phyloP scores from a whole-genome alignment of 495 filamentous ascomycete species.

The Cercophora samala region DNA sequence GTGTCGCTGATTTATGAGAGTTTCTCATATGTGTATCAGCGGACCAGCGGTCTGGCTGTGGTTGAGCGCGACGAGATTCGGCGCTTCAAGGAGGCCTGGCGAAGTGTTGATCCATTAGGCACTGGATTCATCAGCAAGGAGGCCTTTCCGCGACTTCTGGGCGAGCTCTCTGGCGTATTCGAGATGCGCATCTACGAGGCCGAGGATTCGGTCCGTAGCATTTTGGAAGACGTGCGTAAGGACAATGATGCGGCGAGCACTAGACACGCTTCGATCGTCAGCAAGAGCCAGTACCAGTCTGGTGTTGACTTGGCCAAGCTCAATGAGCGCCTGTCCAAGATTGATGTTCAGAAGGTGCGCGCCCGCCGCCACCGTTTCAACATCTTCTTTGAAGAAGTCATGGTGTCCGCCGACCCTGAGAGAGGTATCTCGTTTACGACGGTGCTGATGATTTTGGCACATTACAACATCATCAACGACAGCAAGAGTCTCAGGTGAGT shows the following conservation, averaged over 20 bases:
- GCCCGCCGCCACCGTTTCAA: conserved; percentile 75
- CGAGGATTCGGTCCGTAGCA: conserved; percentile 76
- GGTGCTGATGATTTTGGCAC: conserved; percentile 94
- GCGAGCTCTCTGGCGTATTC: conserved; percentile 90
- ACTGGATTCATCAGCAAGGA: conserved; percentile 91
- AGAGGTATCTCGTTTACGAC: conserved; percentile 88
- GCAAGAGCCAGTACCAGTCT: conserved; percentile 43
- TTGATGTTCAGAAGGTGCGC: conserved; percentile 72
- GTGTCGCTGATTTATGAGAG: conserved; percentile 99
- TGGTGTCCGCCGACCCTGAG: conserved; percentile 85
- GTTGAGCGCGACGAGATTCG: conserved; percentile 90
- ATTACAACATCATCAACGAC: conserved; percentile 98
- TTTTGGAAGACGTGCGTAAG: conserved; percentile 75
- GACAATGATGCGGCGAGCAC: conserved; percentile 47
- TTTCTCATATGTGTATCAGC: conserved; percentile 98
- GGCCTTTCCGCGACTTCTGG: conserved; percentile 81
- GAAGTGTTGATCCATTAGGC: conserved; percentile 85
- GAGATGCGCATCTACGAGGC: conserved; percentile 96
- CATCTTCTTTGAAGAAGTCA: conserved; percentile 90
- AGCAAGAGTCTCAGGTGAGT: conserved; percentile 82
- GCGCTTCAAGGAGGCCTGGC: conserved; percentile 98
- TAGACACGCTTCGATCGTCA: conserved; percentile 53
- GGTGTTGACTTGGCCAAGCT: conserved; percentile 78
- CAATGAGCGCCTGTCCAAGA: conserved; percentile 66
- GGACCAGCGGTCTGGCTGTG: conserved; percentile 78